Evolutionary conservation across 192 early-diverging fungal genomes (phyloP), one percentile per base, ranked within the genome.

Genomic region (Chytriomyces confervae): DNA sequence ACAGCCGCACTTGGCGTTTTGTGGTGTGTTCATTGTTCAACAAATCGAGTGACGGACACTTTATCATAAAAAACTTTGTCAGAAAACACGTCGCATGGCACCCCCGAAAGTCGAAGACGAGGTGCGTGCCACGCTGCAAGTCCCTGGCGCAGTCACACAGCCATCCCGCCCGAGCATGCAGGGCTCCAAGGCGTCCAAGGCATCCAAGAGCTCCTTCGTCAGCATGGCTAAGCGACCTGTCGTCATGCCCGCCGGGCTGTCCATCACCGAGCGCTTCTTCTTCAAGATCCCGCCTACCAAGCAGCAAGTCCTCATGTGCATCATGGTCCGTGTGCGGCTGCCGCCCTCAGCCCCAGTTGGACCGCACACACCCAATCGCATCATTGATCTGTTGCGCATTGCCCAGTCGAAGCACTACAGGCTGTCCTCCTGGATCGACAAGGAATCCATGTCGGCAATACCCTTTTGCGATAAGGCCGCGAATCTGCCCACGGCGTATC

Each of bases 221-320:
- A 57, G 20, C 16, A 13, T 4, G 53, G 53, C 53, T 3, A 57
- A 57, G 53, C 16, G 16, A 13, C 50, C 71, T 29, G 71, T 72
- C 3, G 71, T 72, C 16, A 53, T 61, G 24, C 50, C 46, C n/a
- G 50, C 57, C 20, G 78, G 73, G 9, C 71, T 84, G 20, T 79
- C 81, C 43, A 83, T 84, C 43, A 75, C 66, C 24, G 83, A 84
- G 77, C 83, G 79, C 29, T 68, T 75, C 68, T 84, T 84, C 65
- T 69, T 67, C 60, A 61, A 84, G 72, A 10, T 46, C 79, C 6
- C 44, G 48, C 36, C 53, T 76, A 8, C 83, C 43, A 72, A 73
- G 65, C 78, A 62, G 13, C 75, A 86, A 79, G 84, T 87, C 23
- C 74, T 87, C 27, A 83, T 87, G 82, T 64, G 67, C 66, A 79